A percentile compares a stretch with the other conserved stretches of the same genome.
Evolutionary conservation across 192 early-diverging fungal species (phyloP).

Genomic region (Paraglomus brasilianum): DNA sequence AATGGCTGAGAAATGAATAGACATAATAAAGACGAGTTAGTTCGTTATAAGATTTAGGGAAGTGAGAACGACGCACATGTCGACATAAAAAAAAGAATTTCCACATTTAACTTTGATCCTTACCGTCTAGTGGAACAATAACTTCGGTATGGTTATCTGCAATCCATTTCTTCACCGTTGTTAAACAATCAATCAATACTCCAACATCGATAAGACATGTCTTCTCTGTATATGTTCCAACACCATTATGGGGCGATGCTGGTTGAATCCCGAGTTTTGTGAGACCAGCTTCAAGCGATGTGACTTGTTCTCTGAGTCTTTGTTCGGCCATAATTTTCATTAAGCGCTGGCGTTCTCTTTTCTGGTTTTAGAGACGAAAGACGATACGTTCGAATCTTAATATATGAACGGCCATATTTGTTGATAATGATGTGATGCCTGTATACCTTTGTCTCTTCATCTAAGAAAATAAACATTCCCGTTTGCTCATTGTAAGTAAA

Average conservation of each 20-base stretch:
- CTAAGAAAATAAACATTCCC: constrained; percentile 39
- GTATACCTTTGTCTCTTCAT: constrained; percentile 45
- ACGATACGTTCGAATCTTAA: no score
- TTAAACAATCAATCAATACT: constrained; percentile 46
- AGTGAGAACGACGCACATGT: no score
- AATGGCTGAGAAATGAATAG: constrained; percentile 36
- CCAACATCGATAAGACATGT: constrained; percentile 51
- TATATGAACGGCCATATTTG: no score
- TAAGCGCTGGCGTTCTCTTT: constrained; percentile 41
- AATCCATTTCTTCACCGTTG: constrained; percentile 48
- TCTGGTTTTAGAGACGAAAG: constrained; percentile 33
- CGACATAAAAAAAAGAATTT: no score
- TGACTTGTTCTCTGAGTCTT: constrained; percentile 41
- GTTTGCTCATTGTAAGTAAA: constrained; percentile 37
- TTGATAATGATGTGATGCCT: no score
- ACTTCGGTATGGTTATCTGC: constrained; percentile 43
- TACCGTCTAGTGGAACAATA: constrained; percentile 56
- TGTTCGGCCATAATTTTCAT: constrained; percentile 46
- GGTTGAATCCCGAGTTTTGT: constrained; percentile 25
- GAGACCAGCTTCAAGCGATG: constrained; percentile 41
- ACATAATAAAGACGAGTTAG: not conserved
- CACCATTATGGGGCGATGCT: not conserved
- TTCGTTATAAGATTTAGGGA: not conserved
- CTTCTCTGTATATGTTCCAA: not conserved
- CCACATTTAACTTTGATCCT: no score